Percentiles rank a stretch among this genome's conserved stretches.
Conservation (phyloP, 2,329 filamentous ascomycete genomes). For the Arthrinium puccinioides region DNA sequence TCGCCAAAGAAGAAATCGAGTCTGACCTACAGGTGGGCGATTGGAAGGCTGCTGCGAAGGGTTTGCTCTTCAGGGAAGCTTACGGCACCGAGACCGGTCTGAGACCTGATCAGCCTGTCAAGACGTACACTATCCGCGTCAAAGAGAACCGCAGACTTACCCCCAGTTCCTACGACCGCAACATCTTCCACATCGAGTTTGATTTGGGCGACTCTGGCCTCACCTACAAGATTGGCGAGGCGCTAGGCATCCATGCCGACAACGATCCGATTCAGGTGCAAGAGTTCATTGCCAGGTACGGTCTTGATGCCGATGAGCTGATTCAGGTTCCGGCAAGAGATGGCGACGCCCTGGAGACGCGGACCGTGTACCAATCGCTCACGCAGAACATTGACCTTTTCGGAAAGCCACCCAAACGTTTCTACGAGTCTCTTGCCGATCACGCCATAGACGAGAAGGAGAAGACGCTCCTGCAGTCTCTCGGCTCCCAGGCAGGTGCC, state of each 20-base stretch:
- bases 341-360: constrained; percentile 69
- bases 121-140: constrained; percentile 82
- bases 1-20: constrained; percentile 70
- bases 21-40: constrained; percentile 57
- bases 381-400: constrained; percentile 94
- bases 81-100: constrained; percentile 68
- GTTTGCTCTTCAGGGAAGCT: constrained; percentile 88
- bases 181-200: constrained; percentile 99
- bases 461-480: constrained; percentile 68
- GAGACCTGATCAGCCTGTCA: constrained; percentile 77
- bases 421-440: constrained; percentile 88
- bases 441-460: constrained; percentile 79
- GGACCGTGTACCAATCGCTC: constrained; percentile 88
- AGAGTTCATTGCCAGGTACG: constrained; percentile 86
- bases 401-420: constrained; percentile 91
- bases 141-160: constrained; percentile 95
- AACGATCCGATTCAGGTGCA: constrained; percentile 75
- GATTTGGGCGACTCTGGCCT: constrained; percentile 87
- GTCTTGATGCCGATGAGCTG: constrained; percentile 71
- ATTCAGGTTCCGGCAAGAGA: constrained; percentile 91
- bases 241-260: constrained; percentile 90
- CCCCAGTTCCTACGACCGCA: constrained; percentile 81
- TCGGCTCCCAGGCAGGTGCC: constrained; percentile 73
- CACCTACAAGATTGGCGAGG: constrained; percentile 95
- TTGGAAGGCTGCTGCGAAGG: constrained; percentile 83